Conservation (phyloP, 2,329 filamentous ascomycete species). For the Trichoderma atrobrunneum region DNA sequence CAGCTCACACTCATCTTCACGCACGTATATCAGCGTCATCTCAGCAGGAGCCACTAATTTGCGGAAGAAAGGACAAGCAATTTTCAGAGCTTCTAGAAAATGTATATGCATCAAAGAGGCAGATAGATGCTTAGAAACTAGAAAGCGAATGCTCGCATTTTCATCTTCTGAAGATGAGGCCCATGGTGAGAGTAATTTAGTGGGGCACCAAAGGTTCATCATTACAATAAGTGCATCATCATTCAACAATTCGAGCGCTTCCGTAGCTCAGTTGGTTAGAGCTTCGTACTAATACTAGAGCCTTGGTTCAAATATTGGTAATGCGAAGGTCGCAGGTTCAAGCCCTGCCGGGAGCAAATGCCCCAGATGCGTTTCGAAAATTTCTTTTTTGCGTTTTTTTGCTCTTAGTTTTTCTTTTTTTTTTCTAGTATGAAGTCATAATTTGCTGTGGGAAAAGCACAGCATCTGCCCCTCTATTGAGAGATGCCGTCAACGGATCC, state of each 20-base stretch:
- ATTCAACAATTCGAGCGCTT: background rate
- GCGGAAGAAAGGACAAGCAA: accelerated
- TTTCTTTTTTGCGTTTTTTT: background rate
- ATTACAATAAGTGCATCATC: background rate
- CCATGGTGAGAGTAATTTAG: background rate
- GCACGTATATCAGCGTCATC: background rate
- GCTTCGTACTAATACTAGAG: slow-evolving; percentile 10
- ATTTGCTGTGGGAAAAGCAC: background rate
- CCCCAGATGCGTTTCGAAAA: background rate
- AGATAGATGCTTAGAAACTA: background rate
- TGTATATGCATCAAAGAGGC: background rate
- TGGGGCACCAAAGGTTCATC: accelerated
- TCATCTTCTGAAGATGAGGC: background rate
- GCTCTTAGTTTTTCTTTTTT: background rate
- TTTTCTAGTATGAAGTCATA: background rate
- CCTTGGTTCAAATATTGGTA: slow-evolving; percentile 6
- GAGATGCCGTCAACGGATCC: background rate
- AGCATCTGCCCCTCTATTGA: background rate
- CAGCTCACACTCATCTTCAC: background rate
- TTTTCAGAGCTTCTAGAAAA: background rate
- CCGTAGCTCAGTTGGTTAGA: slow-evolving; percentile 18
- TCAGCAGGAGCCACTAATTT: accelerated
- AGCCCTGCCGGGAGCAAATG: slow-evolving; percentile 20
- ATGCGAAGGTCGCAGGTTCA: slow-evolving; percentile 22
- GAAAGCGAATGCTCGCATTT: background rate